Evolutionary conservation across 192 early-diverging fungal species (phyloP).

Genomic region (Diversispora epigaea): DNA sequence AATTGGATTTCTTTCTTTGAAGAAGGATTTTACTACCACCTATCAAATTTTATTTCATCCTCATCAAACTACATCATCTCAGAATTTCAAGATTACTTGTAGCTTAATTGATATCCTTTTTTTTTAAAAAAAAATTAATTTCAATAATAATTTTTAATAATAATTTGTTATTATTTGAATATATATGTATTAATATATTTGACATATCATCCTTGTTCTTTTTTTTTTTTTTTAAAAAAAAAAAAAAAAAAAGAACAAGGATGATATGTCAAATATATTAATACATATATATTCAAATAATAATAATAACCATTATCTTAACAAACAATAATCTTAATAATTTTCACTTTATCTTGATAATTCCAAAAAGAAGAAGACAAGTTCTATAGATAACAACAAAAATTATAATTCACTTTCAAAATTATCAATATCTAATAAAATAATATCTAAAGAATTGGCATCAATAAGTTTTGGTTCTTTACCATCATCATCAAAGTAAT

Average conservation of each 20-base stretch:
- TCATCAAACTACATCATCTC: not conserved
- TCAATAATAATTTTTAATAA: conserved; percentile 1
- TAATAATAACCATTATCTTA: no score
- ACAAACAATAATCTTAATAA: no score
- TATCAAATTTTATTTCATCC: conserved; percentile 15
- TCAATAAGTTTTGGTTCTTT: not conserved
- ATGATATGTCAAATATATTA: no score
- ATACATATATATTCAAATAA: no score
- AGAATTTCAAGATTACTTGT: conserved; percentile 4
- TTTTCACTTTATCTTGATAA: not conserved
- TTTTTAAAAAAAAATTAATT: not conserved
- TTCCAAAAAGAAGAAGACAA: not conserved
- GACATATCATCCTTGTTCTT: no score
- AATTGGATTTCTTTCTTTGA: conserved; percentile 22
- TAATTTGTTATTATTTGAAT: not conserved
- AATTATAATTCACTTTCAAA: not conserved
- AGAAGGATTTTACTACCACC: not conserved
- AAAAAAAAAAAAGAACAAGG: no score
- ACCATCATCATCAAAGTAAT: not conserved
- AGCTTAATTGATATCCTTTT: conserved; percentile 29
- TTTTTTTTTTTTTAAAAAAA: not conserved
- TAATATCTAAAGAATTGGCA: not conserved
- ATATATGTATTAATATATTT: no score
- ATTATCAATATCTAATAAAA: not conserved
- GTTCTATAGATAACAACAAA: no score